Evolutionary conservation across 257 asterid species (phyloP), one percentile per base, ranked within the genome.

Genomic region (Rauvolfia tetraphylla): DNA sequence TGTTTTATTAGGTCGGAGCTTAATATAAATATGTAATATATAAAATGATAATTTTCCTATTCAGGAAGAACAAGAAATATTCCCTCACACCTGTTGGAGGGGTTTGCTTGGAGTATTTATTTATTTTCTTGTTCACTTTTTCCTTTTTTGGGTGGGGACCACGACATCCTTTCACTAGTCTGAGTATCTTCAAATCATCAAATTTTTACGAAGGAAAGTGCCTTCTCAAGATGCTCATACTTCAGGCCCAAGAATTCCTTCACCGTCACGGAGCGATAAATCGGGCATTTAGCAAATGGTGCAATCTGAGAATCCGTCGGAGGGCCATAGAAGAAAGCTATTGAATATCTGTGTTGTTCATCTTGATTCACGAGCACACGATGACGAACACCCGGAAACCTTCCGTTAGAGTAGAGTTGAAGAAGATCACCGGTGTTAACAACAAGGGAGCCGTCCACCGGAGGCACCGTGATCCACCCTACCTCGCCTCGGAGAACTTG

Each of bases 371-470:
- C 97, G 12, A 93, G 27, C 1, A 83, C 98, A 20, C 98, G 89
- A 62, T 93, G 98, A 39, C 61, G 81, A n/a, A 78, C 89, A 0
- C 83, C 48, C 4, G 68, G 80, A 11, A 89, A 87, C 23, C 72
- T 68, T 0, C 85, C 95, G 27, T 93, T 93, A 0, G 96, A 89
- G 11, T 85, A 41, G 9, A 93, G 83, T 74, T 93, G 92, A 82
- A 93, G 80, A 34, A 93, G 89, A 63, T 93, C 97, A 0, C 95
- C 98, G 0, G 90, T 57, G 69, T 91, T 93, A 78, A 93, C 86
- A 0, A 88, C 79, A 5, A 93, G 86, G 78, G 91, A 89, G 33
- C 85, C 90, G 0, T 84, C 15, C 2, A 89, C 72, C 0, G 90
- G 95, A 71, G 77, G 69, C 12, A 90, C 86, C 0, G 86, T 25